Evolutionary conservation across 176 grass and related monocot species (phyloP).

Genomic region (Oryza punctata): DNA sequence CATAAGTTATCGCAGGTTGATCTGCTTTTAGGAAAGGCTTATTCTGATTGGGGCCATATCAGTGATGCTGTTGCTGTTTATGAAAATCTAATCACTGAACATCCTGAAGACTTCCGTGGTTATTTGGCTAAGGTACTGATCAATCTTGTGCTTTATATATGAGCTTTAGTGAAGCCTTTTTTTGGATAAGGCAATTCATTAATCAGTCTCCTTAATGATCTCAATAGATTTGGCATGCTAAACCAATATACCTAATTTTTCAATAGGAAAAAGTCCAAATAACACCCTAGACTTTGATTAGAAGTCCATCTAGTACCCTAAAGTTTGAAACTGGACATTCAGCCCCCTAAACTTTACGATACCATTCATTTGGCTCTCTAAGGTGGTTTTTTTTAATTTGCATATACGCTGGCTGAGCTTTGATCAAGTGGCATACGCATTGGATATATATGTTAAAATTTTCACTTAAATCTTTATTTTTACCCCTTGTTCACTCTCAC

Average conservation of each 20-base stretch:
- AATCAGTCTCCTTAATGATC: constrained; percentile 16
- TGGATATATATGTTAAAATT: too few relatives aligned
- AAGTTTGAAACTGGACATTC: too few relatives aligned
- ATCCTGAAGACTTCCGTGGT: constrained; percentile 91
- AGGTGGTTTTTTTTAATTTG: too few relatives aligned
- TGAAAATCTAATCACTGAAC: constrained; percentile 80
- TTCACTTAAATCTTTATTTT: too few relatives aligned
- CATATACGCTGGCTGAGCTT: too few relatives aligned
- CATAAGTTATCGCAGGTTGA: constrained; percentile 56
- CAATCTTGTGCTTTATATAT: background rate
- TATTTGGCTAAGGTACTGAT: constrained; percentile 82
- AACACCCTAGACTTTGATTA: too few relatives aligned
- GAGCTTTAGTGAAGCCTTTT: background rate
- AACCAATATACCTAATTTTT: background rate
- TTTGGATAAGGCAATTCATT: background rate
- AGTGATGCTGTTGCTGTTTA: constrained; percentile 90
- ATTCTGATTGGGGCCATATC: constrained; percentile 86
- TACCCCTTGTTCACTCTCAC: too few relatives aligned
- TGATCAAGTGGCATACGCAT: too few relatives aligned
- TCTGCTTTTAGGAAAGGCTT: constrained; percentile 89
- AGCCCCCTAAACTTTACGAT: too few relatives aligned
- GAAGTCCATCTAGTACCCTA: too few relatives aligned
- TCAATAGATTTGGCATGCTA: constrained; percentile 15
- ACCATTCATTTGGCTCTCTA: too few relatives aligned
- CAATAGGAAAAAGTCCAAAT: too few relatives aligned